Evolutionary conservation across 805 yeast species (phyloP), one percentile per base, ranked within the genome.

Genomic region (Cyberlindnera petersonii): DNA sequence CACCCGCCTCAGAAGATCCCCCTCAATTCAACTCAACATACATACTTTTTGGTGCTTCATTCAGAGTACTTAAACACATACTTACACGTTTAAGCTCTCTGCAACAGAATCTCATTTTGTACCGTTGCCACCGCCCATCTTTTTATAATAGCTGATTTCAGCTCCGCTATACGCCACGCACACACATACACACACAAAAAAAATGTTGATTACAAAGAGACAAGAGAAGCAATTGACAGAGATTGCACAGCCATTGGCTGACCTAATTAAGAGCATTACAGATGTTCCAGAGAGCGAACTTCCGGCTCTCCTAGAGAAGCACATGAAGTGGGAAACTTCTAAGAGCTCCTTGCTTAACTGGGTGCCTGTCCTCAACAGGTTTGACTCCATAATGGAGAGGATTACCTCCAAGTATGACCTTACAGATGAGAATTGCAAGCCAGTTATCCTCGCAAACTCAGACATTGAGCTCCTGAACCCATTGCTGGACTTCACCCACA

Each of bases 341-440:
- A 68, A 77, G 44, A 85, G 83, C 26, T 83, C 86, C 49, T 60
- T 91, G 24, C 72, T 72, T 44, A 80, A 79, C 43, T 89, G 95
- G 93, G 74, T 85, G 21, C 73, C 82, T 0, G 77, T 86, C 1
- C 65, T 91, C 50, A 83, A 87, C 58, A 68, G 81, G 50, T 77
- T 89, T 53, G 96, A 89, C 56, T 71, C 66, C 10, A 69, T 86
- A 6, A 63, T 86, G 37, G 83, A 78, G 36, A 50, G 53, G 4
- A 64, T 72, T 17, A 72, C 83, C 13, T 61, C 61, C 7, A 75
- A 75, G 44, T 82, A 86, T 52, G 61, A 58, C 24, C 59, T 79
- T 37, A 69, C 65, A 24, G 66, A 67, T 11, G 72, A 71, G 15
- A 51, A 60, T 37, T 72, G 77, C 4, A 69, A 61, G 31, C 68